Evolutionary conservation across 352 stramenopile genomes (phyloP).

Genomic region (Phytopythium cucurbitacearum): DNA sequence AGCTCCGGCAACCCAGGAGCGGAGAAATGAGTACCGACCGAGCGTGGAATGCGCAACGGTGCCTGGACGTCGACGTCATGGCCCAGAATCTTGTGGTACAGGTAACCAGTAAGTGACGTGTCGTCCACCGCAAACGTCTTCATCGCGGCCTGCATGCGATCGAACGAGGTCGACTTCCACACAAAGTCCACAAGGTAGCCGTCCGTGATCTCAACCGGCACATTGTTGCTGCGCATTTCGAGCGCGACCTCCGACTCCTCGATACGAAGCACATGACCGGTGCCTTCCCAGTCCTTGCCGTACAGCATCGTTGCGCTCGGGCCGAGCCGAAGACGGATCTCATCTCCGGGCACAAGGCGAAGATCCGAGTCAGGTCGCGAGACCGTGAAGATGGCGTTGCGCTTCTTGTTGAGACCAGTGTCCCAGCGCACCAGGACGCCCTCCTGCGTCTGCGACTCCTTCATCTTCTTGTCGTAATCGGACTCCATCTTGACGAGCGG

Average conservation of each 20-base stretch:
- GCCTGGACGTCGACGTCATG: constrained; percentile 95
- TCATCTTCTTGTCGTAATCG: constrained; percentile 99
- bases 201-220: constrained; percentile 92
- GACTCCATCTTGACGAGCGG: constrained; percentile 99
- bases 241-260: constrained; percentile 84
- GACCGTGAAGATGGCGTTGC: constrained; percentile 95
- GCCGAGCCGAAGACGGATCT: constrained; percentile 93
- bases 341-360: constrained; percentile 94
- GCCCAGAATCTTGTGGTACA: constrained; percentile 99
- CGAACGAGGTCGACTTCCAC: constrained; percentile 99
- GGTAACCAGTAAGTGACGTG: constrained; percentile 96
- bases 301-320: constrained; percentile 76
- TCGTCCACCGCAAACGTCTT: constrained; percentile 99
- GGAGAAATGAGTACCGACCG: constrained; percentile 64
- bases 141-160: constrained; percentile 98
- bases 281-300: constrained; percentile 91
- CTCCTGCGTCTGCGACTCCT: constrained; percentile 95
- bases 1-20: constrained; percentile 95
- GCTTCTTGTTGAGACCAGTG: constrained; percentile 95
- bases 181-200: constrained; percentile 98
- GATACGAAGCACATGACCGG: constrained; percentile 90
- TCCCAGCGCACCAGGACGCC: constrained; percentile 92
- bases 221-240: constrained; percentile 81
- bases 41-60: constrained; percentile 69
- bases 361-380: constrained; percentile 87